Evolutionary conservation across 352 stramenopile species (phyloP), one percentile per base, ranked within the genome.

Genomic region (Phytophthora hibernalis): DNA sequence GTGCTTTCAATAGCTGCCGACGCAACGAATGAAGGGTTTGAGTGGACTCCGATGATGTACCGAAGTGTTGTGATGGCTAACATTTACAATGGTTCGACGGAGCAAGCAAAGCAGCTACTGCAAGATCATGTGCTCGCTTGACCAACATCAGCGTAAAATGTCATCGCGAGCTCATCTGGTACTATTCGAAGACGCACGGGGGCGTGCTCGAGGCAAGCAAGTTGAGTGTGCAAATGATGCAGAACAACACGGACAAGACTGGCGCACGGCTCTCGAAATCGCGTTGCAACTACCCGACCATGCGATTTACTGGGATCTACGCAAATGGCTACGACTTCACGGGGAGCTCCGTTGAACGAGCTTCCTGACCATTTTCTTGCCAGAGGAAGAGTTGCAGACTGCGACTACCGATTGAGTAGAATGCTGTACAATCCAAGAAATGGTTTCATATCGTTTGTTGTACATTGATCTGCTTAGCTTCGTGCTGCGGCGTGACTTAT

Each of bases 221-320:
- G 4, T 44, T 88, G 13, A 77, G 72, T 21, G 83, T 90, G 75
- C 70, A 82, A 45, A 91, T 90, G 83, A 84, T 91, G 77, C 72
- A 90, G 43, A 79, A 82, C 59, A 91, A 91, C 54, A 53, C 79
- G 18, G 65, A 70, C 0, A 79, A 2, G 85, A 93, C 61, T 91
- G 85, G 85, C 68, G 75, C 56, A 80, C 75, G 10, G 82, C 81
- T 49, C 75, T 93, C 2, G 61, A 66, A 11, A 55, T 74, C 26
- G 64, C 82, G 42, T 59, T 93, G 57, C 61, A 80, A 48, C 67
- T 89, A 35, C 66, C 67, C 11, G 83, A 91, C 53, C 77, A 74
- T 51, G 59, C 74, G 42, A 51, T 80, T 0, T 93, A 93, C 72
- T 91, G 85, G 85, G 84, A 88, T 54, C 90, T 93, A 55, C 85